Evolutionary conservation across 768 basidiomycete genomes (phyloP), one percentile per base, ranked within the genome.

Genomic region (Boletales sp.): DNA sequence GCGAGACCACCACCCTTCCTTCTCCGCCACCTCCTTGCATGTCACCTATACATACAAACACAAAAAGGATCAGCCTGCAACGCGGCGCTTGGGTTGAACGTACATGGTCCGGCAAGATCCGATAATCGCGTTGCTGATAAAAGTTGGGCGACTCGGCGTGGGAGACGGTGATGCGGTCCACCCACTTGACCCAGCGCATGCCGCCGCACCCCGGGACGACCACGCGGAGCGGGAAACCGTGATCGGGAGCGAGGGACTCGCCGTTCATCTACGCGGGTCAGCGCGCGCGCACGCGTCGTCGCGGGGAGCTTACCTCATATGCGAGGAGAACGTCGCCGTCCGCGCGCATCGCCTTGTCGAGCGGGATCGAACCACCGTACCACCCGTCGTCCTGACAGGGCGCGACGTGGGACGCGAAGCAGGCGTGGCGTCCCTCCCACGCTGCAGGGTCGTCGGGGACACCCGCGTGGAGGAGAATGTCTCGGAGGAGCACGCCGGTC

Each of bases 111-210:
- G 82, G 81, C 15, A 83, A 64, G 46, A 86, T 67, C 54, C 81
- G 86, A 66, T 87, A 89, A 62, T 87, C 86, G 5, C 74, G 74
- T 62, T 86, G 83, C 54, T 87, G 84, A 59, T 86, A 34, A 34
- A 34, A 34, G 32, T 34, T 34, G 29, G 77, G 74, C 2, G 83
- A 84, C 66, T 87, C 84, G 8, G 49, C 31, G 3, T 46, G 55
- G 5, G 82, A 78, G 49, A 86, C 59, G 24, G 73, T 67, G 57
- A 87, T 80, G 1, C 71, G 78, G 57, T 85, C 82, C 0, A 86
- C 70, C 86, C 86, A 88, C 71, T 88, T 87, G 8, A 86, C 84
- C 83, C 84, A 86, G 11, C 86, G 78, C 29, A 83, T 86, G 7
- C 86, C 86, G 14, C 80, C 71, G 56, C 75, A 78, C 4, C 86